A percentile compares a stretch with the other conserved stretches of the same genome.
Evolutionary conservation across 768 basidiomycete genomes (phyloP).

Genomic region (Artomyces pyxidatus): DNA sequence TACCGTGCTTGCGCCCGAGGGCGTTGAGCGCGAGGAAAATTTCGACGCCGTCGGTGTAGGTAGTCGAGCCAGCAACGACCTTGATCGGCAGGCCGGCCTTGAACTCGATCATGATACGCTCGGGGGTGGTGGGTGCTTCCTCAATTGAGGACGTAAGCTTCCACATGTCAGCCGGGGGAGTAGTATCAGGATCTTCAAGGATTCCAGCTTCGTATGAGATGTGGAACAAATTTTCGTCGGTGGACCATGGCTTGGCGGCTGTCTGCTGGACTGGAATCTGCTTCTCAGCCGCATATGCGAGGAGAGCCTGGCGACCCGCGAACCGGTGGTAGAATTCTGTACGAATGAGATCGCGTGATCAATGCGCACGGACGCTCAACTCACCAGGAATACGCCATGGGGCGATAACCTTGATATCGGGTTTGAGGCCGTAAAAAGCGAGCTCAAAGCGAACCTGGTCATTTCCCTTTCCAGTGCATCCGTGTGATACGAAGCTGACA

Average conservation of each 20-base stretch:
- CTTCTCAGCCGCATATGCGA: conserved; percentile 82
- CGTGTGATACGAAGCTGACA: conserved; percentile 86
- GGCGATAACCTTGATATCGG: conserved; percentile 97
- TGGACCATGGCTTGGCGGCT: conserved; percentile 96
- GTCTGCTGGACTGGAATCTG: conserved; percentile 93
- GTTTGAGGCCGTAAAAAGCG: conserved; percentile 97
- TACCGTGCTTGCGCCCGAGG: conserved; percentile 89
- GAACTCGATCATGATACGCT: conserved; percentile 82
- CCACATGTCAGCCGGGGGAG: conserved; percentile 98
- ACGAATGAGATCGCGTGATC: neutral
- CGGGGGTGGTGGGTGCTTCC: conserved; percentile 69
- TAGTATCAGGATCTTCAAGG: conserved; percentile 92
- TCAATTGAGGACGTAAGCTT: conserved; percentile 86
- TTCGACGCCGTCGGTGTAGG: conserved; percentile 86
- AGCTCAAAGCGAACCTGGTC: conserved; percentile 99
- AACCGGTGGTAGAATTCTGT: conserved; percentile 96
- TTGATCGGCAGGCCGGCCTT: conserved; percentile 79
- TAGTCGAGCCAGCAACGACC: conserved; percentile 50
- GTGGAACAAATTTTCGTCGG: conserved; percentile 99
- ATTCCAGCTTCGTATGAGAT: conserved; percentile 99
- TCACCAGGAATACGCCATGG: conserved; percentile 94
- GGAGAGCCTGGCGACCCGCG: conserved; percentile 88
- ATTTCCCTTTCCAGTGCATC: conserved; percentile 99
- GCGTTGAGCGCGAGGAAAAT: conserved; percentile 89
- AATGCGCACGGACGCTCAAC: conserved; percentile 10